Percentiles rank a stretch among this genome's conserved stretches.
Evolutionary conservation across 176 grass and related monocot genomes (phyloP).

Genomic region (Saccharum officinarum): DNA sequence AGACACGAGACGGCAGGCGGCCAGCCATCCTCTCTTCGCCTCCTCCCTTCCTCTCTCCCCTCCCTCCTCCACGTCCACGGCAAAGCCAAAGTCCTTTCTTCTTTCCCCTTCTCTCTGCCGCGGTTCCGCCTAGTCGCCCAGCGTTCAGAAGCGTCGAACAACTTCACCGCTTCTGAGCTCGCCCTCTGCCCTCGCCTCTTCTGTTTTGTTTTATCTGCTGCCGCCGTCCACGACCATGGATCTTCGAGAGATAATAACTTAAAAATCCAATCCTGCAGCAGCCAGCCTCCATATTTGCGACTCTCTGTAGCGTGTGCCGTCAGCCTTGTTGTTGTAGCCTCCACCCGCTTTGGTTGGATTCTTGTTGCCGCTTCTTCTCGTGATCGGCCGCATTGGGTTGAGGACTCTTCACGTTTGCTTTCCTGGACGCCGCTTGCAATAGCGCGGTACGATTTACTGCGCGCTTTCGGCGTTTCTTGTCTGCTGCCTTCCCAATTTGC

Average conservation of each 20-base stretch:
- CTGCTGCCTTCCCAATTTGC: conserved; percentile 26
- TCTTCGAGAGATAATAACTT: conserved; percentile 8
- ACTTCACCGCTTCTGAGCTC: background rate
- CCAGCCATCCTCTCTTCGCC: background rate
- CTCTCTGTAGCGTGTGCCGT: background rate
- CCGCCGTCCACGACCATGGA: conserved; percentile 16
- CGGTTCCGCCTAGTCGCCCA: background rate
- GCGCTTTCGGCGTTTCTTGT: conserved; percentile 46
- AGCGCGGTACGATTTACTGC: conserved; percentile 21
- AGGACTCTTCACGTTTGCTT: background rate
- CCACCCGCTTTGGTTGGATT: conserved; percentile 4
- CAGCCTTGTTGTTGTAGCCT: conserved; percentile 4
- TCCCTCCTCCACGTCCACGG: conserved; percentile 2
- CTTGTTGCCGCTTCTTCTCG: conserved; percentile 5
- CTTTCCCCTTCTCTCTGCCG: background rate
- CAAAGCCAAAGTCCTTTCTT: conserved; percentile 12
- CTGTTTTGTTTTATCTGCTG: conserved; percentile 6
- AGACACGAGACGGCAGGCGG: background rate
- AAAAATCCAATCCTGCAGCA: background rate
- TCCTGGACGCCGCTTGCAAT: background rate
- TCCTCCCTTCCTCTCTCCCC: background rate
- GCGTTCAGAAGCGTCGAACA: background rate
- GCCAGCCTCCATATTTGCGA: background rate
- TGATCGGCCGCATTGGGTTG: conserved; percentile 47
- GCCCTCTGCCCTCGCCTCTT: background rate